These are phyloP conservation scores for Aspergillus texensis DNA, from an alignment of 2,329 filamentous ascomycete genomes.

Conservation along the genomic window DNA sequence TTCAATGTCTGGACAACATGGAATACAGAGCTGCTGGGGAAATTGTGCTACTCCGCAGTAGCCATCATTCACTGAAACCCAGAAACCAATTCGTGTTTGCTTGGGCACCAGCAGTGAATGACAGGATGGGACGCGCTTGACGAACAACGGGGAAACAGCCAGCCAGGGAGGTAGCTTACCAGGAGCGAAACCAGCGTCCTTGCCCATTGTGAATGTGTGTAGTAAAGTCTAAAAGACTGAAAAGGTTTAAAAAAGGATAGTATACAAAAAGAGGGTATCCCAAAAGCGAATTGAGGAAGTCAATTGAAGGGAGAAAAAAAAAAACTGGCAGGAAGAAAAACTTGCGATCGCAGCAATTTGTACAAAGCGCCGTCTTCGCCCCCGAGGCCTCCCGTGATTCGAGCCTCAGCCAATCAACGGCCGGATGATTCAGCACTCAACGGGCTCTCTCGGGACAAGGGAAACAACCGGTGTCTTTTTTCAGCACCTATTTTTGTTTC, in stretches of 20 bases:
- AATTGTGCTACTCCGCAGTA: neutral
- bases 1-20: neutral
- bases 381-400: conserved; percentile 40
- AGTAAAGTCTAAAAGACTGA: conserved; percentile 31
- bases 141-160: conserved; percentile 5
- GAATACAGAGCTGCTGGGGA: neutral
- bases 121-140: neutral
- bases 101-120: conserved; percentile 7
- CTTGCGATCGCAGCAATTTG: conserved; percentile 38
- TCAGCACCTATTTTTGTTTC: conserved; percentile 3
- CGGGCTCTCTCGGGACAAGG: conserved; percentile 39
- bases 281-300: conserved; percentile 17
- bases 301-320: conserved; percentile 19
- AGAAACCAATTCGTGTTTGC: neutral
- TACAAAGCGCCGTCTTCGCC: conserved; percentile 31
- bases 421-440: conserved; percentile 35
- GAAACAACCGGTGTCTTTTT: conserved; percentile 14
- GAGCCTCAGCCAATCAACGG: conserved; percentile 35
- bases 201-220: conserved; percentile 42
- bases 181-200: conserved; percentile 48
- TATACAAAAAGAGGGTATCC: conserved; percentile 25
- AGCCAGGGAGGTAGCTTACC: conserved; percentile 41
- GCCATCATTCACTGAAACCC: neutral
- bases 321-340: conserved; percentile 31
- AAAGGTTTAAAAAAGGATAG: conserved; percentile 21